Percentiles rank a stretch among this genome's conserved stretches.
Evolutionary conservation across 2,329 filamentous ascomycete species (phyloP).

Genomic region (Colletotrichum lupini): DNA sequence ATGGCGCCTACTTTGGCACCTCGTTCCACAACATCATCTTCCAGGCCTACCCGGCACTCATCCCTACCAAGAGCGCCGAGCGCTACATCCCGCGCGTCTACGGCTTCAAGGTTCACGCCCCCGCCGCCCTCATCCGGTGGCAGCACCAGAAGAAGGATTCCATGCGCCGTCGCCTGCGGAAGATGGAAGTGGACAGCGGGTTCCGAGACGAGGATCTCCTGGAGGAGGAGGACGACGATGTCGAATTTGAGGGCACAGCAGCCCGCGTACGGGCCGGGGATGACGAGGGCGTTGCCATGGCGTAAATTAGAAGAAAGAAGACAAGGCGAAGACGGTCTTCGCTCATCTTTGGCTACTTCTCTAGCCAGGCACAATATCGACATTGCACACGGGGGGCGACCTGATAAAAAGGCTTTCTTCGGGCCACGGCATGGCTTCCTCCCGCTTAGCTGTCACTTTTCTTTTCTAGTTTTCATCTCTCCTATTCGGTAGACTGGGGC

Average conservation of each 20-base stretch:
- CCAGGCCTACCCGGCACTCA: conserved; percentile 93
- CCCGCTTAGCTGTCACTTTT: neutral
- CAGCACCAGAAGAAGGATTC: conserved; percentile 84
- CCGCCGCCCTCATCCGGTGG: conserved; percentile 90
- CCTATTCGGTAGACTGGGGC: conserved; percentile 16
- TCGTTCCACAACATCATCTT: conserved; percentile 99
- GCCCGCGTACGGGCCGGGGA: conserved; percentile 40
- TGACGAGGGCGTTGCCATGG: conserved; percentile 24
- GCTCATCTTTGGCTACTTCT: neutral
- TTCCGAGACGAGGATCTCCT: conserved; percentile 78
- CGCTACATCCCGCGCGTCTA: conserved; percentile 92
- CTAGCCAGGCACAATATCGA: neutral
- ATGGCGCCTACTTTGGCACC: conserved; percentile 97
- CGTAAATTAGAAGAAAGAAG: conserved; percentile 1
- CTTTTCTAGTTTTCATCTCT: neutral
- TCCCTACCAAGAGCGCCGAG: conserved; percentile 85
- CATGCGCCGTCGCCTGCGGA: conserved; percentile 80
- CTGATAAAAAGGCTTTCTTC: neutral
- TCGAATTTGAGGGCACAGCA: conserved; percentile 52
- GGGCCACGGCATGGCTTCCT: neutral
- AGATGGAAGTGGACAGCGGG: conserved; percentile 79
- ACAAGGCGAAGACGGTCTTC: neutral
- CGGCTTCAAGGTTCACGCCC: conserved; percentile 94
- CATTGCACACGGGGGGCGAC: neutral
- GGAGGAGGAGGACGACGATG: conserved; percentile 67